phyloP scores from a whole-genome alignment of 2,329 filamentous ascomycete genomes.

The Plenodomus biglobosus region DNA sequence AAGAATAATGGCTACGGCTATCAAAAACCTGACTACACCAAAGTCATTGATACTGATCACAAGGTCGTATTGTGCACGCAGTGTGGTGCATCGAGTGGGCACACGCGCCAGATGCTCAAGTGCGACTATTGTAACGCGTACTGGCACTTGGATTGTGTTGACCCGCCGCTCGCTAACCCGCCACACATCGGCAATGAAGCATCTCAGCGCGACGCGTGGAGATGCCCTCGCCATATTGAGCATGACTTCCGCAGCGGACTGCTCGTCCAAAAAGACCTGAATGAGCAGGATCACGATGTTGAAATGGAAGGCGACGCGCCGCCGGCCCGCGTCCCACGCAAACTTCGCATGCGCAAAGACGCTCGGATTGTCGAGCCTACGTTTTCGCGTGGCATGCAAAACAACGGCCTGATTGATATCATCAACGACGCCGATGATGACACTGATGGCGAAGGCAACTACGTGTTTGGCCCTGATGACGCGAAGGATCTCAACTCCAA shows the following conservation, averaged over 20 bases:
- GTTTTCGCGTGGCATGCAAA: slow-evolving; percentile 62
- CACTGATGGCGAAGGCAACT: slow-evolving; percentile 46
- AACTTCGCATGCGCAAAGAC: slow-evolving; percentile 54
- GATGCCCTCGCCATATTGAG: slow-evolving; percentile 84
- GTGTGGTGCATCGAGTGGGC: slow-evolving; percentile 68
- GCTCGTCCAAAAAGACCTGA: slow-evolving; percentile 39
- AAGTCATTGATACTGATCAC: slow-evolving; percentile 71
- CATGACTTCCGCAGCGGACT: slow-evolving; percentile 61
- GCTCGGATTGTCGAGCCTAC: slow-evolving; percentile 51
- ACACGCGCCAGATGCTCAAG: slow-evolving; percentile 73
- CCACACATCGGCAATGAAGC: slow-evolving; percentile 58
- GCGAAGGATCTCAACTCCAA: slow-evolving; percentile 42
- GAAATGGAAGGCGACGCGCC: slow-evolving; percentile 31
- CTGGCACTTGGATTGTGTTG: slow-evolving; percentile 92
- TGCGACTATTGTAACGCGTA: slow-evolving; percentile 80
- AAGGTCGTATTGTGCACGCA: slow-evolving; percentile 74
- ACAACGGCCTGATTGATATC: slow-evolving; percentile 53
- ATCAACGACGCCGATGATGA: slow-evolving; percentile 49
- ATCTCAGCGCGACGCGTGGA: slow-evolving; percentile 71
- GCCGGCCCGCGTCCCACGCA: slow-evolving; percentile 40
- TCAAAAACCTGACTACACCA: slow-evolving; percentile 52
- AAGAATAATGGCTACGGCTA: slow-evolving; percentile 47
- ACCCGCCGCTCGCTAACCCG: slow-evolving; percentile 78
- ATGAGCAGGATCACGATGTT: slow-evolving; percentile 28
- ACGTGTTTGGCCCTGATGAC: slow-evolving; percentile 47